phyloP scores from a whole-genome alignment of 2,329 filamentous ascomycete species.

The Aureobasidium zeae region DNA sequence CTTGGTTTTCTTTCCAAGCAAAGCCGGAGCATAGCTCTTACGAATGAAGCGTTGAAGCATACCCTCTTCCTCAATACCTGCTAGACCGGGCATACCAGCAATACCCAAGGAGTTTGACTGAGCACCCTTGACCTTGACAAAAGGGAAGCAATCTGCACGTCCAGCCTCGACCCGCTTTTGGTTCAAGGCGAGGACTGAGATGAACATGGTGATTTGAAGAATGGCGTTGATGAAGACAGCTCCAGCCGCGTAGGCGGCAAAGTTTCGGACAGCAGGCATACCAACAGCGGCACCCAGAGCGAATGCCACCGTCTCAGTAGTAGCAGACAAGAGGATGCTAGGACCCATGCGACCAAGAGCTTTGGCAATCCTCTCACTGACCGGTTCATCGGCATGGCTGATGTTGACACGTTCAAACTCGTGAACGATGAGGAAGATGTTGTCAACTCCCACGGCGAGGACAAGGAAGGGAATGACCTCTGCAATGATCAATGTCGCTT shows the following conservation, averaged over 20 bases:
- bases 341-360: constrained; percentile 94
- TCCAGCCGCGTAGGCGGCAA: constrained; percentile 90
- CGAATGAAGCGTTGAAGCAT: constrained; percentile 78
- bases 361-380: constrained; percentile 76
- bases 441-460: constrained; percentile 92
- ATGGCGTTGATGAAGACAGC: constrained; percentile 95
- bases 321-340: constrained; percentile 89
- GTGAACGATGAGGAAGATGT: constrained; percentile 97
- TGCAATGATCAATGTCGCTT: constrained; percentile 93
- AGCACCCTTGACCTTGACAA: constrained; percentile 68
- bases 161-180: constrained; percentile 82
- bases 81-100: constrained; percentile 51
- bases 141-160: constrained; percentile 87
- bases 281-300: constrained; percentile 86
- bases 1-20: constrained; percentile 76
- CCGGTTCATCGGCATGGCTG: constrained; percentile 78
- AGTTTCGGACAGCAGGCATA: constrained; percentile 97
- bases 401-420: constrained; percentile 94
- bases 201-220: constrained; percentile 95
- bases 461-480: constrained; percentile 98
- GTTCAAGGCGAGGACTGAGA: constrained; percentile 83
- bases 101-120: constrained; percentile 55
- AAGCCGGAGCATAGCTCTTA: constrained; percentile 72
- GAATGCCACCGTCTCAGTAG: constrained; percentile 89
- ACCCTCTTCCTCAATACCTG: constrained; percentile 72